Base-by-base conservation (phyloP, 768 basidiomycete genomes). In the Leccinum boreale region DNA sequence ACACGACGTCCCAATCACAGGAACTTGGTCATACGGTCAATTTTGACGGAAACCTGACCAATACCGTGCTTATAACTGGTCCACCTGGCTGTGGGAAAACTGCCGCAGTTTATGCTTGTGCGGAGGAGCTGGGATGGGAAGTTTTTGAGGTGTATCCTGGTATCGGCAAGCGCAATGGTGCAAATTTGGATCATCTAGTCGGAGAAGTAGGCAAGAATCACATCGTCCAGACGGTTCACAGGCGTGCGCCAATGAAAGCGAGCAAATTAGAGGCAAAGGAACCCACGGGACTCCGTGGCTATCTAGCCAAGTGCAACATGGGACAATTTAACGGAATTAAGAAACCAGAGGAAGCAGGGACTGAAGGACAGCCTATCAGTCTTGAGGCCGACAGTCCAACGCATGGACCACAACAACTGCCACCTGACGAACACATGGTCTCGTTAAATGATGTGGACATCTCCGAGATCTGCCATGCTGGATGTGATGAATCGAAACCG, bases 121-220 rank as follows among this genome's bases (percentile, higher is more conserved):
- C 94, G 5, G 84, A 86, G 54, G 96, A 99, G 73, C 79, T 99
- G 33, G 92, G 87, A 14, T 99, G 92, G 92, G 92, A 95, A 51
- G 85, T 98, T 12, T 97, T 98, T 67, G 97, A 99, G 71, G 94
- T 98, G 12, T 90, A 94, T 74, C 92, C 97, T 24, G 97, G 97
- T 3, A 86, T 95, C 52, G 94, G 94, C n/a, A 90, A 84, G 66
- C 84, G 97, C 35, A 90, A 84, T 58, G 91, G 90, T 6, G 78
- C 85, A 24, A 90, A 85, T 64, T 75, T 99, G 62, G 85, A 88
- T 56, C 79, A 81, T 57, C 79, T 94, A 61, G 84, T 98, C 49
- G 97, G 97, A 14, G 93, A 96, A 58, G 93, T 95, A 3, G 93
- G 94, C 19, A 92, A 85, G 75, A 98, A 97, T 67, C 97, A 99